Percentiles rank a stretch among this genome's conserved stretches.
Evolutionary conservation across 306 rosid genomes (phyloP).

Genomic region (Betula pendula): DNA sequence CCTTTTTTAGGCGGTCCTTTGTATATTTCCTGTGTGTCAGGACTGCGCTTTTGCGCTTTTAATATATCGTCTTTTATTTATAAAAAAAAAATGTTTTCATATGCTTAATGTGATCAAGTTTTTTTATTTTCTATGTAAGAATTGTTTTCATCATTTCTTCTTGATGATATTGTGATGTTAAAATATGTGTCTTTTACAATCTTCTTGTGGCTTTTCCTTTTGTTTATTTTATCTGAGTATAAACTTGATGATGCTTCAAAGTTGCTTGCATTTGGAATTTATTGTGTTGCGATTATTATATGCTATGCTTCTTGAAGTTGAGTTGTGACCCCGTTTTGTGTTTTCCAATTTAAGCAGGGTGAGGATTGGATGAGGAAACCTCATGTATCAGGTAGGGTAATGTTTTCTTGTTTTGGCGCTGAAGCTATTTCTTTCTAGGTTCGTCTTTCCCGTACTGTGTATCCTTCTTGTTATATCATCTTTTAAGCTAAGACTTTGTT

Average conservation of each 20-base stretch:
- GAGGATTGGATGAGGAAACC: slow-evolving; percentile 43
- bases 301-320: slow-evolving; percentile 8
- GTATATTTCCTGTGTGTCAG: no score
- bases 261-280: slow-evolving; percentile 20
- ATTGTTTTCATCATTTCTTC: no score
- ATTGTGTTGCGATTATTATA: not conserved
- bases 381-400: slow-evolving; percentile 52
- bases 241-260: slow-evolving; percentile 7
- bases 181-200: not conserved
- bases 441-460: not conserved
- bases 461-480: not conserved
- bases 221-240: not conserved
- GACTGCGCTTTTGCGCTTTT: no score
- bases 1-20: no score
- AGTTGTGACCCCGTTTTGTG: slow-evolving; percentile 35
- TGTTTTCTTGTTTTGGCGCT: slow-evolving; percentile 16
- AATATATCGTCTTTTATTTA: no score
- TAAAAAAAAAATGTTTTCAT: not conserved
- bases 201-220: slow-evolving; percentile 6
- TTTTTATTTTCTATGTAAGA: no score
- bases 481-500: not conserved
- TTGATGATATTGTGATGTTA: not conserved
- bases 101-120: not conserved
- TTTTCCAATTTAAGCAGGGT: slow-evolving; percentile 47
- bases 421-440: slow-evolving; percentile 19